phyloP scores from a whole-genome alignment of 306 rosid species.

The Alnus rubra region DNA sequence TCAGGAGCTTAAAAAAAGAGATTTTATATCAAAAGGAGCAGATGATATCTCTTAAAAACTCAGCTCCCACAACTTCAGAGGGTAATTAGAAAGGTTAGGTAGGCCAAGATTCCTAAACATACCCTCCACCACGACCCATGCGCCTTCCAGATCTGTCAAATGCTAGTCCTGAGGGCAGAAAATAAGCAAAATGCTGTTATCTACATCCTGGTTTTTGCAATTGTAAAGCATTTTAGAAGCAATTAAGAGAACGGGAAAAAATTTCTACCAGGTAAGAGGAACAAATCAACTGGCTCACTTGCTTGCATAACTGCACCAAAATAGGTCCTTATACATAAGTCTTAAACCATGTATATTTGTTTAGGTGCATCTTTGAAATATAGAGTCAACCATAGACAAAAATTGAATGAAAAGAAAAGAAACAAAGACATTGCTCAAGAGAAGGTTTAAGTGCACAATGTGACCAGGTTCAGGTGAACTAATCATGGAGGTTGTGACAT shows the following conservation, averaged over 20 bases:
- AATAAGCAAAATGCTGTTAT: constrained; percentile 14
- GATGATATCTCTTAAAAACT: constrained; percentile 20
- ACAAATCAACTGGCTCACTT: constrained; percentile 83
- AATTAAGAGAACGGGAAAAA: constrained; percentile 18
- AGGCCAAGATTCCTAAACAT: constrained; percentile 32
- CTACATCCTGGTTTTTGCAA: constrained; percentile 19
- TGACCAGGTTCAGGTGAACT: neutral
- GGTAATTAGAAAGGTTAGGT: constrained; percentile 9
- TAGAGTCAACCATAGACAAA: constrained; percentile 32
- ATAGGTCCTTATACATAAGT: constrained; percentile 16
- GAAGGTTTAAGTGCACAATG: neutral
- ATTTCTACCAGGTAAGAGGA: constrained; percentile 82
- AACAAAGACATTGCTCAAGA: neutral
- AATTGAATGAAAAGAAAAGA: neutral
- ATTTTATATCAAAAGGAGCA: constrained; percentile 4
- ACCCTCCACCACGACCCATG: constrained; percentile 99
- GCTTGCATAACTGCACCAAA: constrained; percentile 87
- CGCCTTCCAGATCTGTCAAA: constrained; percentile 93
- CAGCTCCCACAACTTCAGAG: constrained; percentile 13
- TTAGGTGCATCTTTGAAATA: constrained; percentile 4
- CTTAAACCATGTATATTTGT: neutral
- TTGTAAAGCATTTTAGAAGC: constrained; percentile 3
- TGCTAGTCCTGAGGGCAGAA: constrained; percentile 71
- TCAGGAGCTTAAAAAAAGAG: neutral
- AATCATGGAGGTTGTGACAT: neutral